Evolutionary conservation across 2,329 filamentous ascomycete genomes (phyloP), one percentile per base, ranked within the genome.

Genomic region (Furcasterigmium sp.): DNA sequence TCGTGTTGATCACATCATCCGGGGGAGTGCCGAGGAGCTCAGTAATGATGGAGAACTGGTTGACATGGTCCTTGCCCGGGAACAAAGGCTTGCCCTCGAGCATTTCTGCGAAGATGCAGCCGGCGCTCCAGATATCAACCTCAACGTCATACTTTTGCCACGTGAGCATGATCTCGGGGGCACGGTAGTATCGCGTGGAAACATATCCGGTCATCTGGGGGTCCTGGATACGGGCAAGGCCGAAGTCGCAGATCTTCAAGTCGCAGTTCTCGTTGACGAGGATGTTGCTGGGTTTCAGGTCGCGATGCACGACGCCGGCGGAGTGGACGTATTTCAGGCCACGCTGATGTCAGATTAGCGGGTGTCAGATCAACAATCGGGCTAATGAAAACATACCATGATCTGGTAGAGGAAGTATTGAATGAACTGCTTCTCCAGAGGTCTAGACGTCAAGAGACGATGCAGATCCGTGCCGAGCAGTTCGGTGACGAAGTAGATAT

Each of bases 81-180:
- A 98, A 98, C 18, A 98, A 73, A 25, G 93, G 93, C 72, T 97
- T 97, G 62, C 93, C 93, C 70, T 96, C 91, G 46, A 98, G 78
- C 93, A 98, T 98, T 71, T 98, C 93, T 34, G 93, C 93, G 57
- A 98, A 97, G 62, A 98, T 98, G 69, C 93, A 98, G 48, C 93
- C 93, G 15, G 91, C 91, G 63, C 93, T 97, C 93, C 93, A 98
- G 62, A 98, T 95, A 64, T 98, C 93, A 46, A 98, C 93, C 71
- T 97, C 93, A 38, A 97, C 84, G 56, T 98, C 93, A 69, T 98
- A 98, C 73, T 98, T 98, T 75, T 98, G 93, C 93, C 93, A 98
- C 52, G 93, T 97, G 62, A 98, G 89, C 93, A 98, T 98, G 63
- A 98, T 98, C 69, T 98, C 93, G 15, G 93, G 93, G 8, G 93